Base-by-base conservation (phyloP, 1,284 basidiomycete species). In the Gymnopus androsaceus region DNA sequence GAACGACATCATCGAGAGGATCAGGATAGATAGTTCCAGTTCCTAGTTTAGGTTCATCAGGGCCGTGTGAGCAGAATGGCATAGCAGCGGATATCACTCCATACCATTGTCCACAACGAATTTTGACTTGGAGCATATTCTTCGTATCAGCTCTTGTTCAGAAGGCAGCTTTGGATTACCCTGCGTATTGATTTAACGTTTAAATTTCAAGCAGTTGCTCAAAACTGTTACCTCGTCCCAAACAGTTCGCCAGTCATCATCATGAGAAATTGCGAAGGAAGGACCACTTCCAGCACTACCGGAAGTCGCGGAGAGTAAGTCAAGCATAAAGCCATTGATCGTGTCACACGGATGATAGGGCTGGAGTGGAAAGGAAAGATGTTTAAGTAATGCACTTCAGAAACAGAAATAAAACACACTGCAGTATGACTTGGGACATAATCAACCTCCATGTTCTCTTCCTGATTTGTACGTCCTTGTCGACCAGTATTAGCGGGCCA, bases 231-330 rank as follows among this genome's bases (percentile, higher is more conserved):
- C 56, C 51, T 58, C 48, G 38, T 50, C 31, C 23, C 53, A 44
- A 17, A 54, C 28, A 44, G 40, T 34, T 8, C 47, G 47, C 56
- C 56, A 58, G 33, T 58, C 56, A 33, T 54, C 47, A 27, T 58
- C 56, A 51, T 58, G 56, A 38, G 56, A 54, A 45, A 58, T 45
- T 28, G 51, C 56, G 34, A 54, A 42, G 31, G 23, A 49, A 30
- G 48, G 40, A 3, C 55, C 38, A 17, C 34, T 30, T 54, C 34
- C 53, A 37, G 23, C 44, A 51, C 30, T 27, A 36, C 31, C 31
- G 55, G 28, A 12, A 12, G 42, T 44, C 42, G 37, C 25, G 25
- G 55, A 56, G 23, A 56, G 31, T 6, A 53, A 17, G 6, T 54
- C 30, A 6, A 57, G 30, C 31, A 49, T 47, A 27, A 53, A 54